Conservation (phyloP, 495 filamentous ascomycete species). For the Penicillium ochrochloron region DNA sequence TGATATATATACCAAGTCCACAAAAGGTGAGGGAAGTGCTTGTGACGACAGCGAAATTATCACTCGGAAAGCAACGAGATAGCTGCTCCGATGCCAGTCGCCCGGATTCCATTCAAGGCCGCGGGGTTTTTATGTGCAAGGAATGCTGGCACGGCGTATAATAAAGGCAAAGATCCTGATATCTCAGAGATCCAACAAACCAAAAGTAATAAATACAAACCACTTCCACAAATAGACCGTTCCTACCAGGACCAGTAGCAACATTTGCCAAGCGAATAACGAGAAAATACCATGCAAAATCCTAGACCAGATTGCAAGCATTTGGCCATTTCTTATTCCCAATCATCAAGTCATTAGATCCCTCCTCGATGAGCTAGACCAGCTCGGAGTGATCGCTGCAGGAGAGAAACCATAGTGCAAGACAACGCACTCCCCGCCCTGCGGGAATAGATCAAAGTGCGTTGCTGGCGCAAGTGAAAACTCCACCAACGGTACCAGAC, state of each 20-base stretch:
- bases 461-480: conserved; percentile 70
- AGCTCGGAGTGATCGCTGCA: not conserved
- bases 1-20: not conserved
- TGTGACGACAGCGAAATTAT: conserved; percentile 8
- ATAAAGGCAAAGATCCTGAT: conserved; percentile 8
- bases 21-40: not conserved
- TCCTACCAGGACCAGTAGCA: not conserved
- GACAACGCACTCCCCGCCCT: conserved; percentile 11
- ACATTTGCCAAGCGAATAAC: not conserved
- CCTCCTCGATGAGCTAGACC: conserved; percentile 1
- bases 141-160: conserved; percentile 16
- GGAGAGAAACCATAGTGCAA: not conserved
- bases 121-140: conserved; percentile 21
- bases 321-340: not conserved
- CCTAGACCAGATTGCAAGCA: not conserved
- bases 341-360: conserved; percentile 10
- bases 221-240: not conserved
- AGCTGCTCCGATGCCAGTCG: conserved; percentile 15
- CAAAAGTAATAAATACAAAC: conserved; percentile 10
- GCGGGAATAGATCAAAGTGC: conserved; percentile 40
- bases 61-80: conserved; percentile 9
- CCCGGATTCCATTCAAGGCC: conserved; percentile 11
- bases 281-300: not conserved
- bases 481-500: conserved; percentile 55
- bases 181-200: not conserved